phyloP scores from a whole-genome alignment of 495 filamentous ascomycete genomes.

The Symbiotaphrina buchneri region DNA sequence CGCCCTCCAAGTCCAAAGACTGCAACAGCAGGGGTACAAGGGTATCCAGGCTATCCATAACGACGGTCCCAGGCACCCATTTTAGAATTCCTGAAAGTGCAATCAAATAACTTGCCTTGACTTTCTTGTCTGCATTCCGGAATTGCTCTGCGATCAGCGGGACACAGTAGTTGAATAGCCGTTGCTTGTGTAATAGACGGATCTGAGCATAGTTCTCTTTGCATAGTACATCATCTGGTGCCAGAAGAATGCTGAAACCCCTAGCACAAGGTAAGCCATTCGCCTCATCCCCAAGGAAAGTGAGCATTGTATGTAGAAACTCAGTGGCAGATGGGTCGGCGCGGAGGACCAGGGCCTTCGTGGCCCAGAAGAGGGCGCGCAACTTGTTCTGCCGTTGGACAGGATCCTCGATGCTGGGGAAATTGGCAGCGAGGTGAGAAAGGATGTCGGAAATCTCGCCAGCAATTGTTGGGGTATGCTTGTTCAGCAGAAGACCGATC shows the following conservation, averaged over 20 bases:
- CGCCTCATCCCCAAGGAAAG: slow-evolving; percentile 25
- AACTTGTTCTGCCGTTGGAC: slow-evolving; percentile 8
- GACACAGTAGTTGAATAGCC: slow-evolving; percentile 35
- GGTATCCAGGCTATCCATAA: slow-evolving; percentile 32
- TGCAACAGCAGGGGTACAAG: slow-evolving; percentile 49
- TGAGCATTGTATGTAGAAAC: slow-evolving; percentile 25
- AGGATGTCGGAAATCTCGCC: no score
- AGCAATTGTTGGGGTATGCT: no score
- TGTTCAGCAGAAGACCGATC: no score
- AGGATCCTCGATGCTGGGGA: no score
- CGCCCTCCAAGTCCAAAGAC: slow-evolving; percentile 37
- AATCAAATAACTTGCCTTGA: slow-evolving; percentile 38
- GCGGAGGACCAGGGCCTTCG: slow-evolving; percentile 16
- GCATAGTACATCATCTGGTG: slow-evolving; percentile 40
- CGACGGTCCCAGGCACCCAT: slow-evolving; percentile 32
- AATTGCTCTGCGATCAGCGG: slow-evolving; percentile 33
- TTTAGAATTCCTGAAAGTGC: slow-evolving; percentile 42
- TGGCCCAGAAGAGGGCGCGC: slow-evolving; percentile 15
- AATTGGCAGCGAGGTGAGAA: no score
- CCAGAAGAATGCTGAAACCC: slow-evolving; percentile 36
- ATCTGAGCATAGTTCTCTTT: slow-evolving; percentile 39
- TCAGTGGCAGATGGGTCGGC: slow-evolving; percentile 15
- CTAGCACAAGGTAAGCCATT: slow-evolving; percentile 23
- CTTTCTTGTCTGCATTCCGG: slow-evolving; percentile 19
- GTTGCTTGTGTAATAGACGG: slow-evolving; percentile 40